These are phyloP conservation scores for Cladosporium velox DNA, from an alignment of 2,329 filamentous ascomycete species.

Conservation along the genomic window DNA sequence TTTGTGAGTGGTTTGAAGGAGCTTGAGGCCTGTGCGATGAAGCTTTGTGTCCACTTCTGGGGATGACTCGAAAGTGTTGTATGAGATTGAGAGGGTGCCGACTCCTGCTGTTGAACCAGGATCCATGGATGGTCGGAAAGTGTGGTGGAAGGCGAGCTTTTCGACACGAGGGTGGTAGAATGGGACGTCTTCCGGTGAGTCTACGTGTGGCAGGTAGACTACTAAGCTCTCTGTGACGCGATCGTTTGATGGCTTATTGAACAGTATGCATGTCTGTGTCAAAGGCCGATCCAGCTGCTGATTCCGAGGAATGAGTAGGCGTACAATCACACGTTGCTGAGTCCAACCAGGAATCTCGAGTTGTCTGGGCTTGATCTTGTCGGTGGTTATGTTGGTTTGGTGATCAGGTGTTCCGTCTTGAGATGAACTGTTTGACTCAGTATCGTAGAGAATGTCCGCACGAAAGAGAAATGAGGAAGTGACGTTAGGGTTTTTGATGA, in stretches of 20 bases:
- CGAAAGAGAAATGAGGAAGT: slow-evolving; percentile 77
- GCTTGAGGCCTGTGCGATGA: slow-evolving; percentile 66
- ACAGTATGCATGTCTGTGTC: slow-evolving; percentile 81
- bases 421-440: slow-evolving; percentile 24
- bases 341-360: slow-evolving; percentile 35
- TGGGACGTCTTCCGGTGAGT: slow-evolving; percentile 64
- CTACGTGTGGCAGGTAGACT: slow-evolving; percentile 75
- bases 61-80: slow-evolving; percentile 44
- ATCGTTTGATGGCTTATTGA: slow-evolving; percentile 37
- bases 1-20: slow-evolving; percentile 70
- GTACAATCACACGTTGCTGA: slow-evolving; percentile 67
- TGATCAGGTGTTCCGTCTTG: slow-evolving; percentile 29
- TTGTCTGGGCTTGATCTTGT: not conserved
- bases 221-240: slow-evolving; percentile 57
- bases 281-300: slow-evolving; percentile 71
- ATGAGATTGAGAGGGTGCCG: slow-evolving; percentile 54
- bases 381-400: not conserved
- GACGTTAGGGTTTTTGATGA: slow-evolving; percentile 77
- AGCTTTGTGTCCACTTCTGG: slow-evolving; percentile 43
- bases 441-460: slow-evolving; percentile 70
- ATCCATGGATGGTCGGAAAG: slow-evolving; percentile 48
- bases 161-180: slow-evolving; percentile 84
- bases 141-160: slow-evolving; percentile 74
- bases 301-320: slow-evolving; percentile 81
- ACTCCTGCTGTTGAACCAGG: slow-evolving; percentile 32